A percentile compares a stretch with the other conserved stretches of the same genome.
These are phyloP conservation scores for Nymphaea thermarum DNA, from an alignment of 164 flowering plant species.

Conservation along the genomic window DNA sequence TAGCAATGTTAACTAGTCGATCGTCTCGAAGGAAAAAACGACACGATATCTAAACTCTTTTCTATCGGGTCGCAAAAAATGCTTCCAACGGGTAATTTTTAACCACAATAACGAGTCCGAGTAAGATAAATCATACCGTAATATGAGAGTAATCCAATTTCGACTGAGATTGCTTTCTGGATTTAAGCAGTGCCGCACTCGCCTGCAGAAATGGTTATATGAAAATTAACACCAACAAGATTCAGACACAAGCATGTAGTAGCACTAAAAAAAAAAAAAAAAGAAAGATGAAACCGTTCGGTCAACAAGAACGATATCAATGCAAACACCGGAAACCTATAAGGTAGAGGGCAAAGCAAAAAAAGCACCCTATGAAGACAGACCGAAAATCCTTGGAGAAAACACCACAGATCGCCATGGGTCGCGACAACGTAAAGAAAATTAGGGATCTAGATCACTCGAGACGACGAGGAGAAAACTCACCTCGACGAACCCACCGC, in stretches of 20 bases:
- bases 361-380: neutral
- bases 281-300: neutral
- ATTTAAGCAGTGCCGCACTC: constrained; percentile 59
- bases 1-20: too few relatives aligned
- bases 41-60: too few relatives aligned
- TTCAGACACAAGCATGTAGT: neutral
- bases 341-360: neutral
- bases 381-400: neutral
- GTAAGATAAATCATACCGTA: constrained; percentile 37
- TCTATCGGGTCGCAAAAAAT: neutral
- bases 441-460: neutral
- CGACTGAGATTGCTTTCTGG: constrained; percentile 60
- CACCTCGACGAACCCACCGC: constrained; percentile 98
- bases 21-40: too few relatives aligned
- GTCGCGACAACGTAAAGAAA: neutral
- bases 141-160: constrained; percentile 94
- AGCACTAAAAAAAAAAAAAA: neutral
- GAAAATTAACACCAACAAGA: neutral
- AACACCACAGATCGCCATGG: neutral
- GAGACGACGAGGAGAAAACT: neutral
- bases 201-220: constrained; percentile 32
- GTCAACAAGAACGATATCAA: too few relatives aligned
- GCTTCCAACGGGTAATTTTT: neutral
- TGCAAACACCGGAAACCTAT: neutral
- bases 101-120: neutral